Base-by-base conservation (phyloP, 495 filamentous ascomycete genomes). In the Platismatia glauca region DNA sequence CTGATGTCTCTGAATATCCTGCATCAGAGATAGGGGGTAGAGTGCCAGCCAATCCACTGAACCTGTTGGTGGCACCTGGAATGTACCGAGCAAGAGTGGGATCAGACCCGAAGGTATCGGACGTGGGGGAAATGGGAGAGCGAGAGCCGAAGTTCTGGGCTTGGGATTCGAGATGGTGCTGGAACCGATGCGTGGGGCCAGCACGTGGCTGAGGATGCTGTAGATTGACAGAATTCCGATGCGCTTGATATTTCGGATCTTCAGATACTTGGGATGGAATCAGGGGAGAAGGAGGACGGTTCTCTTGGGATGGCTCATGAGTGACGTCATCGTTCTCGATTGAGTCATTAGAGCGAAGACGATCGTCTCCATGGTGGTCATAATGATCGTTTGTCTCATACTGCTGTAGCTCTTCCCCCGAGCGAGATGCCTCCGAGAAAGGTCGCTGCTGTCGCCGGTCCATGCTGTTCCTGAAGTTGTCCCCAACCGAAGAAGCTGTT, bases 151-250 rank as follows among this genome's bases (percentile, higher is more conserved):
- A 95, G 22, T 84, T 80, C 57, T 88, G 82, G 13, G 91, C 92
- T 69, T 91, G 84, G 8, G 80, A 84, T 72, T 97, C 92, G 6
- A 96, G 80, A 7, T 87, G 84, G 12, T 82, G 84, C 71, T 92
- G 88, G 71, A 91, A 91, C 34, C 88, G 87, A 63, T 86, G 85
- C 13, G 90, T 91, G 34, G 90, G 87, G 0, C 90, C 90, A 60
- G 83, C 88, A 18, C 89, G 84, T 34, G 92, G 92, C 71, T 97
- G 92, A 20, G 92, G 92, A 74, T 97, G 92, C 71, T 92, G 86
- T 9, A 97, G 76, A 69, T 92, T 91, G 35, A 95, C 75, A 53
- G 89, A 95, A 71, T 94, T 89, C 57, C 92, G 89, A 73, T 96
- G 89, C 22, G 89, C 90, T 69, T 89, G 85, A 71, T 96, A 96